phyloP scores from a whole-genome alignment of 345 rosid genomes.

The Populus simonii region DNA sequence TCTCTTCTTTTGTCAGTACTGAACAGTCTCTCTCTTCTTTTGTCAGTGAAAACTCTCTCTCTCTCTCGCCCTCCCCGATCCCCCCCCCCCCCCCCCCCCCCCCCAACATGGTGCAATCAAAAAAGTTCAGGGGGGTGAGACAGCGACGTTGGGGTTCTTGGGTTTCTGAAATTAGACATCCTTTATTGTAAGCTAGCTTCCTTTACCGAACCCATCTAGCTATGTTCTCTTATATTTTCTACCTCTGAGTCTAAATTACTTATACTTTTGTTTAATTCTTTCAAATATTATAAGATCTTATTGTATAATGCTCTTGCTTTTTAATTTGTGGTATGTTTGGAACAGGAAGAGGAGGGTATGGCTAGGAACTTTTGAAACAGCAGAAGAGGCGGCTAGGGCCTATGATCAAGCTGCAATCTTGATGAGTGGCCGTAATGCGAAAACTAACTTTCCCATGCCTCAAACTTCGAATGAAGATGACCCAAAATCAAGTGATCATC shows the following conservation, averaged over 20 bases:
- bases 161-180: conserved; percentile 34
- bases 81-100: too few species aligned
- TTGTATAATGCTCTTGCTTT: neutral
- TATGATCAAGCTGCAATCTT: conserved; percentile 43
- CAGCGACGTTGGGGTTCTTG: conserved; percentile 35
- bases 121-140: conserved; percentile 34
- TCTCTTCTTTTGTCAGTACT: neutral
- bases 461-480: conserved; percentile 10
- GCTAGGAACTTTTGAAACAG: conserved; percentile 48
- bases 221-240: neutral
- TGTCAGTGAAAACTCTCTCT: neutral
- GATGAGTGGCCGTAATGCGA: conserved; percentile 42
- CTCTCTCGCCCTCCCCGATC: neutral
- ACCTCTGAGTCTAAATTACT: neutral
- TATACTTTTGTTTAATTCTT: neutral
- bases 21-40: neutral
- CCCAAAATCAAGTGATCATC: neutral
- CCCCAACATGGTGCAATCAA: conserved; percentile 24
- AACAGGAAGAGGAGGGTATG: conserved; percentile 42
- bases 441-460: conserved; percentile 37
- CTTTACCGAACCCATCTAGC: neutral
- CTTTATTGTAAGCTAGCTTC: conserved; percentile 19
- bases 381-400: conserved; percentile 32
- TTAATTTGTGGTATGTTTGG: neutral
- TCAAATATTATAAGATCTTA: neutral